Percentiles rank a stretch among this genome's conserved stretches.
Evolutionary conservation across 2,329 filamentous ascomycete species (phyloP).

Genomic region (Trichoderma simmonsii): DNA sequence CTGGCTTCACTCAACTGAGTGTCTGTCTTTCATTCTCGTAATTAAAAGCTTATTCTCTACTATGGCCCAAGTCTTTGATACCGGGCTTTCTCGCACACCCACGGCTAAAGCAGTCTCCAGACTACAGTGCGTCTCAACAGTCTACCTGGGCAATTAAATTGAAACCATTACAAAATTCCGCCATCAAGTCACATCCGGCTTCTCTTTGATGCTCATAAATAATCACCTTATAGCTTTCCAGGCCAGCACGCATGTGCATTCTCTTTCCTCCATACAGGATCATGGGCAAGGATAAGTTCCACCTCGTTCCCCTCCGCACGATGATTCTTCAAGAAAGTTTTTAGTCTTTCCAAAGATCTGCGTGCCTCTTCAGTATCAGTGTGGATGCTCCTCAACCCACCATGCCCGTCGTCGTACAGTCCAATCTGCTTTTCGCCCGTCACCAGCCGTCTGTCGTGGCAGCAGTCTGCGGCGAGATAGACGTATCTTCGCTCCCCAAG

Average conservation of each 20-base stretch:
- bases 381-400: constrained; percentile 1
- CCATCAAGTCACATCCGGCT: not conserved
- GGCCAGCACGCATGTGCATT: constrained; percentile 7
- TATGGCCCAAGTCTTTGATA: not conserved
- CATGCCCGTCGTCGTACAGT: not conserved
- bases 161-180: not conserved
- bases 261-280: not conserved
- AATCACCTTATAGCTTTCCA: not conserved
- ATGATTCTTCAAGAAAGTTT: not conserved
- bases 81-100: not conserved
- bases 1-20: not conserved
- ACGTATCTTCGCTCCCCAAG: not conserved
- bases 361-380: not conserved
- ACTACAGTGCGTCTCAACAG: not conserved
- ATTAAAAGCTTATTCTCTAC: not conserved
- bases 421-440: constrained; percentile 1
- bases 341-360: not conserved
- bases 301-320: not conserved
- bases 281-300: constrained; percentile 1
- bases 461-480: constrained; percentile 3
- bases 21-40: not conserved
- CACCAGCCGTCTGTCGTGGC: not conserved
- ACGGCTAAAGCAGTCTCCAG: not conserved
- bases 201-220: not conserved
- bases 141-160: not conserved